phyloP scores from a whole-genome alignment of 2,329 filamentous ascomycete genomes.

The Verticillium tricorpus region DNA sequence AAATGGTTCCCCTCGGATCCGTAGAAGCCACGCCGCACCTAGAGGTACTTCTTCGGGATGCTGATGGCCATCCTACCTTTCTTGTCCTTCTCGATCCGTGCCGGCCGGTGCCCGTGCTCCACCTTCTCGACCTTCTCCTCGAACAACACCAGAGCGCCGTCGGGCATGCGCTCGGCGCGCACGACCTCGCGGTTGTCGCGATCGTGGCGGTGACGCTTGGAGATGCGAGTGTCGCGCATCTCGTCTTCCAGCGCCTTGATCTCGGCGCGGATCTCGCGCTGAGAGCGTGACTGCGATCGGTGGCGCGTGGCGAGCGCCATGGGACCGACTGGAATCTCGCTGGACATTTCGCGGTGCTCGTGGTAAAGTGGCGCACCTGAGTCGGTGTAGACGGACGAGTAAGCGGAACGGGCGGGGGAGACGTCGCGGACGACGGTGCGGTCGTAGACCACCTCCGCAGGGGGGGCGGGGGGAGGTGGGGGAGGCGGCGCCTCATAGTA shows the following conservation, averaged over 20 bases:
- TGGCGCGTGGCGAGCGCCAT: slow-evolving; percentile 34
- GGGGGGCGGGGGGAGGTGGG: slow-evolving; percentile 14
- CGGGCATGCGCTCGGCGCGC: slow-evolving; percentile 51
- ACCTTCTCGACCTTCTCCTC: slow-evolving; percentile 54
- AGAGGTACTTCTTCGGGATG: slow-evolving; percentile 66
- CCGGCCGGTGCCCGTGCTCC: slow-evolving; percentile 49
- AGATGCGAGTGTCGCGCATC: slow-evolving; percentile 24
- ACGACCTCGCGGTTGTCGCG: slow-evolving; percentile 47
- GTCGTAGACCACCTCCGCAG: slow-evolving; percentile 37
- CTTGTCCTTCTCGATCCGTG: slow-evolving; percentile 80
- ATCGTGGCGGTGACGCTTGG: slow-evolving; percentile 25
- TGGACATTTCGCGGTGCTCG: slow-evolving; percentile 21
- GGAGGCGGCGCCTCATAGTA: slow-evolving; percentile 27
- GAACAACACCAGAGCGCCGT: slow-evolving; percentile 60
- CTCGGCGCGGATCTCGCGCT: slow-evolving; percentile 65
- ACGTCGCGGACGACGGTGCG: slow-evolving; percentile 43
- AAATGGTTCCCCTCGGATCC: slow-evolving; percentile 1
- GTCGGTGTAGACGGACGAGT: slow-evolving; percentile 27
- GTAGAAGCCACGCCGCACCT: slow-evolving; percentile 36
- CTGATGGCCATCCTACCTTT: slow-evolving; percentile 94
- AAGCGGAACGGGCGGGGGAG: slow-evolving; percentile 37
- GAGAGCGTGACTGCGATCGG: slow-evolving; percentile 35
- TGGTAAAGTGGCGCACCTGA: slow-evolving; percentile 18
- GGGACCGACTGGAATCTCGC: slow-evolving; percentile 30
- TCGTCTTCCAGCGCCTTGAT: slow-evolving; percentile 68